Percentiles rank a stretch among this genome's conserved stretches.
phyloP scores from a whole-genome alignment of 2,329 filamentous ascomycete genomes.

The Fusarium nanum region DNA sequence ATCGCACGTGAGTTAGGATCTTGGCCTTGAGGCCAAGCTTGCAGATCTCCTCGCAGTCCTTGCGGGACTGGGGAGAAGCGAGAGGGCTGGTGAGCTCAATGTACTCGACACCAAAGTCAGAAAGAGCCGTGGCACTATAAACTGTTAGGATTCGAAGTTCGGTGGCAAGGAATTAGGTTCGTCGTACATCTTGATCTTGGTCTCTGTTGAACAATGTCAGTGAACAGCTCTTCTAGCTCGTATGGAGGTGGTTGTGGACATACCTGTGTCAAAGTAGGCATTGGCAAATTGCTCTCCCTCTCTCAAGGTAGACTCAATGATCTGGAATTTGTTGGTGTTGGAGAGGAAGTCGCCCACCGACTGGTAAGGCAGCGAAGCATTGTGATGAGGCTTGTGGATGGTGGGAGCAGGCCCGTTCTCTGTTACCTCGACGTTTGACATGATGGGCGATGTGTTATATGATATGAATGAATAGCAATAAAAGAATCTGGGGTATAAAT shows the following conservation, averaged over 20 bases:
- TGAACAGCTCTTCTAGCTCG: neutral
- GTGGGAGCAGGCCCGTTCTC: slow-evolving; percentile 5
- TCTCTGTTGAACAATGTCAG: slow-evolving; percentile 58
- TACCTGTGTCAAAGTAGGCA: slow-evolving; percentile 58
- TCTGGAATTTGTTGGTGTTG: slow-evolving; percentile 40
- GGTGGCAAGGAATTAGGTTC: neutral
- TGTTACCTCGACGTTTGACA: slow-evolving; percentile 6
- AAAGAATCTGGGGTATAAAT: neutral
- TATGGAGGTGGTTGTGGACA: neutral
- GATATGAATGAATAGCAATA: neutral
- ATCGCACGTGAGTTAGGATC: slow-evolving; percentile 46
- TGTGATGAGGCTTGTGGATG: slow-evolving; percentile 10
- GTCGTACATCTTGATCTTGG: slow-evolving; percentile 44
- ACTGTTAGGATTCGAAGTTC: neutral
- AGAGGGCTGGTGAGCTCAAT: slow-evolving; percentile 85
- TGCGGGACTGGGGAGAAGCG: slow-evolving; percentile 75
- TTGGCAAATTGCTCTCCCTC: slow-evolving; percentile 66
- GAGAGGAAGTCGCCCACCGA: slow-evolving; percentile 37
- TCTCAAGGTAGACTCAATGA: slow-evolving; percentile 41
- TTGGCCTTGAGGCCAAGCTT: slow-evolving; percentile 84
- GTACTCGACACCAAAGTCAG: slow-evolving; percentile 66
- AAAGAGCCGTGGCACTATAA: slow-evolving; percentile 18
- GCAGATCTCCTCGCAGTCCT: slow-evolving; percentile 92
- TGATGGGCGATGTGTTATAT: neutral
- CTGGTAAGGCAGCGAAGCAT: slow-evolving; percentile 14